Evolutionary conservation across 2,329 filamentous ascomycete species (phyloP).

Genomic region (Monilinia laxa): DNA sequence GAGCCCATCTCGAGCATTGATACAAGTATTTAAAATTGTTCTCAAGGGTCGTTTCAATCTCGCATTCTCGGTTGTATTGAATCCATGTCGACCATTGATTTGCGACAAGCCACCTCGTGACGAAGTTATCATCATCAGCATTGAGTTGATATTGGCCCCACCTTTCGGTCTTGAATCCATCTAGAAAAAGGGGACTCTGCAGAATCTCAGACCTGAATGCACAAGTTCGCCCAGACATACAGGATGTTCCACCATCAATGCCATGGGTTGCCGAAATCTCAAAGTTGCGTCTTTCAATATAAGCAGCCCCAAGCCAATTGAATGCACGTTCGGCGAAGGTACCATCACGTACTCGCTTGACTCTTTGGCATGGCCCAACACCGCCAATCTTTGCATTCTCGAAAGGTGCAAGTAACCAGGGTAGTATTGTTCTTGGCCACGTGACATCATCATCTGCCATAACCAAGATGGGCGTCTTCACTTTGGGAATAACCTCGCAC

Average conservation of each 20-base stretch:
- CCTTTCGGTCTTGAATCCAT: constrained; percentile 87
- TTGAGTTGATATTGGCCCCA: constrained; percentile 90
- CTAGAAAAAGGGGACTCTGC: constrained; percentile 78
- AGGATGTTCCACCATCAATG: constrained; percentile 93
- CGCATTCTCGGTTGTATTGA: constrained; percentile 87
- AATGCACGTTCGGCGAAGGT: constrained; percentile 65
- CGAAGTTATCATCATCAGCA: constrained; percentile 97
- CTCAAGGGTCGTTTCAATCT: constrained; percentile 90
- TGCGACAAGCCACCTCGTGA: constrained; percentile 91
- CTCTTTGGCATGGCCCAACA: constrained; percentile 86
- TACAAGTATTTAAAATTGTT: constrained; percentile 85
- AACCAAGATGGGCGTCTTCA: constrained; percentile 79
- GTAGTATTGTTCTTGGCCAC: constrained; percentile 81
- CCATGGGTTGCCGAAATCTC: constrained; percentile 95
- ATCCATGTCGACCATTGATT: constrained; percentile 93
- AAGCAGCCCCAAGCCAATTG: constrained; percentile 89
- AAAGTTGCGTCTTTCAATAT: constrained; percentile 92
- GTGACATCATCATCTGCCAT: constrained; percentile 96
- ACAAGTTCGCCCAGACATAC: constrained; percentile 90
- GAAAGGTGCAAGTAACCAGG: constrained; percentile 91
- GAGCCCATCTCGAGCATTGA: constrained; percentile 91
- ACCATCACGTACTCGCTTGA: constrained; percentile 63
- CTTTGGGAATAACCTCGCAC: constrained; percentile 83
- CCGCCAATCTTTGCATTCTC: constrained; percentile 81
- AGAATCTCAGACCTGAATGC: constrained; percentile 89